phyloP scores from a whole-genome alignment of 2,329 filamentous ascomycete species.

The Penicillium sp. region DNA sequence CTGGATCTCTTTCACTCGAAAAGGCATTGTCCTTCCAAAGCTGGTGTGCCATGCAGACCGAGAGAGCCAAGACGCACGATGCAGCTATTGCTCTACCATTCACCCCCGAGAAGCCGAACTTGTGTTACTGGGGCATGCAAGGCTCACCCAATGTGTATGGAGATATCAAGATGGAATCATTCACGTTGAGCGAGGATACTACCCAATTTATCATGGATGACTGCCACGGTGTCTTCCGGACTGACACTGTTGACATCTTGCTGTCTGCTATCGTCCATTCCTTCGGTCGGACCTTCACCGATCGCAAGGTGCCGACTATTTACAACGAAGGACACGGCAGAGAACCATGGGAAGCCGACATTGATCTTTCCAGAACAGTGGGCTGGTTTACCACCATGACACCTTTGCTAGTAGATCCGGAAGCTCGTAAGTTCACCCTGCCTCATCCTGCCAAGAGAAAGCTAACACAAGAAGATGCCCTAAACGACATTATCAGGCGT shows the following conservation, averaged over 20 bases:
- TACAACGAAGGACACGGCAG: conserved; percentile 53
- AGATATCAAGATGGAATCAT: conserved; percentile 35
- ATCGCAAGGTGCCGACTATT: conserved; percentile 44
- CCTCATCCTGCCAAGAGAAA: neutral
- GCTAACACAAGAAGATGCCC: conserved; percentile 19
- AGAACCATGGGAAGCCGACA: conserved; percentile 44
- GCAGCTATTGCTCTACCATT: conserved; percentile 24
- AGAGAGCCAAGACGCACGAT: conserved; percentile 24
- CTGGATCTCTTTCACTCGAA: conserved; percentile 32
- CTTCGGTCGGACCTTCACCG: conserved; percentile 44
- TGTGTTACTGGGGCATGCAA: conserved; percentile 40
- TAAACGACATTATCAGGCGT: conserved; percentile 34
- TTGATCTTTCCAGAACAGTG: conserved; percentile 49
- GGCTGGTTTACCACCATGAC: conserved; percentile 53
- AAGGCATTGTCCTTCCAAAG: conserved; percentile 40
- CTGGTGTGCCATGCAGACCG: conserved; percentile 37
- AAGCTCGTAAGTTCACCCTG: conserved; percentile 22
- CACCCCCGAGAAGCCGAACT: conserved; percentile 30
- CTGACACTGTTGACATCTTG: conserved; percentile 40
- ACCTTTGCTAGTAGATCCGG: conserved; percentile 38
- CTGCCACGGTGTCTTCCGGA: conserved; percentile 35
- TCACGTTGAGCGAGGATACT: conserved; percentile 32
- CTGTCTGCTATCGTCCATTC: conserved; percentile 43
- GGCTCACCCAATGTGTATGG: conserved; percentile 34
- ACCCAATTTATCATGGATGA: conserved; percentile 33